Base-by-base conservation (phyloP, 208 protist genomes). In the Porcisia hertigi region DNA sequence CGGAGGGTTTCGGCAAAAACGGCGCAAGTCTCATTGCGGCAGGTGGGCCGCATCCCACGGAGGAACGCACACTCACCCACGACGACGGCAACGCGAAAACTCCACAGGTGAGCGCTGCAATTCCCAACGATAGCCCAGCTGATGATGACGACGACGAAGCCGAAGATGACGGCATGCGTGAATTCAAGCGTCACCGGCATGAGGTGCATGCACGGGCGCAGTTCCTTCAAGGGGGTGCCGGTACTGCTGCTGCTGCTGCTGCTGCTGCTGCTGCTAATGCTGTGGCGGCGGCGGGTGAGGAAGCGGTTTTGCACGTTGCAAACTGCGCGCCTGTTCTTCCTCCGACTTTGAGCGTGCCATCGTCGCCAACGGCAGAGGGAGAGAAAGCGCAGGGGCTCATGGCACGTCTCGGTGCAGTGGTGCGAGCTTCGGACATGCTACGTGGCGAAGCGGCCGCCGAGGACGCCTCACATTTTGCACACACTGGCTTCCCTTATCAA, bases 181-280 rank as follows among this genome's bases (percentile, higher is more conserved):
- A 96, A 52, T 94, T 96, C 55, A 91, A 92, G 76, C 83, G 85
- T 34, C 73, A 81, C 59, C 65, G 80, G 11, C 62, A 39, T 7
- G 80, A 84, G 36, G 75, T 84, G 41, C 47, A 82, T 47, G 58
- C 55, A 14, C 77, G 77, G n/a, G 72, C 66, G 71, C 43, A 69
- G 49, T 34, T 64, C 18, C 47, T 82, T 23, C 64, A 74, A 59
- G 20, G 23, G 49, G 34, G 2, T 12, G 23, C 18, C 36, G 53
- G 18, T n/a, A 34, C 9, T 57, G 53, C 53, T 18, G n/a, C 34
- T 34, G 53, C 53, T 53, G 41, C 47, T 52, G 47, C 47, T 52
- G 34, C 1, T 12, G 9, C 36, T 8, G 69, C 20, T 20, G 49
- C 9, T 53, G 47, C 49, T n/a, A 9, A 9, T 25, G 47, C 49